Percentiles rank a stretch among this genome's conserved stretches.
Evolutionary conservation across 2,329 filamentous ascomycete genomes (phyloP).

Genomic region (Sarocladium brachiariae): DNA sequence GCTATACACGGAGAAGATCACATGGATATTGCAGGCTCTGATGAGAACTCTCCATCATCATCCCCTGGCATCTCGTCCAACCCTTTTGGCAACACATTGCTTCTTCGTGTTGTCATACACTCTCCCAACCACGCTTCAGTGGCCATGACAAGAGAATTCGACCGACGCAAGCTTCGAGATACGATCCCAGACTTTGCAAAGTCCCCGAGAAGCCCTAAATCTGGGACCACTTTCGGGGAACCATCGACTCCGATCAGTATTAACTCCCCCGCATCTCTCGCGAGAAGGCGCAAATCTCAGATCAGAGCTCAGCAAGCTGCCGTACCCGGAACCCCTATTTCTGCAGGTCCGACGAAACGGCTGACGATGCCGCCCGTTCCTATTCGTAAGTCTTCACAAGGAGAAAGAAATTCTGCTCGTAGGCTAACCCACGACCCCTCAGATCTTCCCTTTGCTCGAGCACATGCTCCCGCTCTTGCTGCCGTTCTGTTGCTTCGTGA

Average conservation of each 20-base stretch:
- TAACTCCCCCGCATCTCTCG: background rate
- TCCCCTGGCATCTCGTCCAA: background rate
- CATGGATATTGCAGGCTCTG: background rate
- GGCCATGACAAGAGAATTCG: background rate
- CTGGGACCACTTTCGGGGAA: background rate
- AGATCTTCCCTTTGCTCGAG: slow-evolving; percentile 26
- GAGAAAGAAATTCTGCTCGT: background rate
- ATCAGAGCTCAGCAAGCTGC: background rate
- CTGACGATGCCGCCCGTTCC: slow-evolving; percentile 6
- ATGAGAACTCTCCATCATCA: background rate
- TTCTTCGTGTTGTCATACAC: slow-evolving; percentile 6
- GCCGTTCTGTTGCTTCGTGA: background rate
- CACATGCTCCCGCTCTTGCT: slow-evolving; percentile 11
- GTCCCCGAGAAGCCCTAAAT: background rate
- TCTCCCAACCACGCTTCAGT: background rate
- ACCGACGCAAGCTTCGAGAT: slow-evolving; percentile 3
- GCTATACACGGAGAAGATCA: background rate
- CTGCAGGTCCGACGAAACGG: background rate
- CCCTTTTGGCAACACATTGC: slow-evolving; percentile 2
- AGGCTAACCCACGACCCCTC: background rate
- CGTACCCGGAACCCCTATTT: background rate
- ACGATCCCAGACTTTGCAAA: slow-evolving; percentile 6
- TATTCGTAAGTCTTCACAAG: slow-evolving; percentile 5
- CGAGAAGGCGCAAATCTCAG: slow-evolving; percentile 5
- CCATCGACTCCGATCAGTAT: background rate